Base-by-base conservation (phyloP, 331 rosid genomes). In the Quercus phellos region DNA sequence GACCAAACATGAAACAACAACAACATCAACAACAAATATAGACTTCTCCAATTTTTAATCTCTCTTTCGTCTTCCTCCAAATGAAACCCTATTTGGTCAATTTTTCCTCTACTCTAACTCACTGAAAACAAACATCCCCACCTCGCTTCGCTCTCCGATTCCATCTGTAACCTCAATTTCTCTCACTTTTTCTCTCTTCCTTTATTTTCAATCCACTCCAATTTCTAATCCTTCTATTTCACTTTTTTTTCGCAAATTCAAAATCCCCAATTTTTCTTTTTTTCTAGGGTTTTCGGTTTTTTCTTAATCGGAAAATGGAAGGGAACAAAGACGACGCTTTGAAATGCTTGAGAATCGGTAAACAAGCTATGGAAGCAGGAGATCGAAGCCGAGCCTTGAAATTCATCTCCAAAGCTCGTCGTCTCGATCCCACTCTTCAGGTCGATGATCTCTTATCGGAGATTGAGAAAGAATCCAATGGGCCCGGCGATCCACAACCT, bases 261-360 rank as follows among this genome's bases (percentile, higher is more conserved):
- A 5, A 2, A 4, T 43, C 35, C 35, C 21, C 26, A 26, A 26
- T 2, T 27, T 27, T 13, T 10, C 1, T n/a, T 51, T 59, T 9
- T 46, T 53, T 54, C 74, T 64, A 54, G 64, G 42, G 79, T 77
- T 81, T 81, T 38, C 42, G 50, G 68, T 16, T 54, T 60, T 58
- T 26, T 74, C 72, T 27, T 55, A 66, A 17, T 22, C 51, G 29
- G 16, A 58, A 29, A 2, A 94, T 94, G 99, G 96, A 92, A 35
- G 96, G 99, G 59, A 94, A 94, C 87, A 94, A 92, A 78, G 99
- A 94, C 72, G 99, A 90, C 29, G 98, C 98, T 14, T 74, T 92
- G 83, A 94, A 89, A 75, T 87, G 97, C 81, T 84, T 94, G 77
- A 88, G 34, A 79, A 88, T 92, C 55, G 98, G 93, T 13, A 92